phyloP scores from a whole-genome alignment of 768 basidiomycete species.

The Macrolepiota dolichaula region DNA sequence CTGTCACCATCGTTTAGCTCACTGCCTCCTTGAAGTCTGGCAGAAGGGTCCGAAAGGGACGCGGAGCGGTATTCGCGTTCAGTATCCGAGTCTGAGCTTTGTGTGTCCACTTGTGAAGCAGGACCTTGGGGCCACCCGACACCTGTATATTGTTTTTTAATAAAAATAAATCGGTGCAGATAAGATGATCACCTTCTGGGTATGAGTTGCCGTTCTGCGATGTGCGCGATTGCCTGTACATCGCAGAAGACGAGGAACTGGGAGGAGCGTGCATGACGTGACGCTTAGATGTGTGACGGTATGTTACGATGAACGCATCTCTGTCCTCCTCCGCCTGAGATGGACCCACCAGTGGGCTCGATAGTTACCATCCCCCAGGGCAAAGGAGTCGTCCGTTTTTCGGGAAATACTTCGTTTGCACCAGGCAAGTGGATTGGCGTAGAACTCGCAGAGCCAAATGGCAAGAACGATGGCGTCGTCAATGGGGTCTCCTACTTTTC shows the following conservation, averaged over 20 bases:
- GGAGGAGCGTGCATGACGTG: not conserved
- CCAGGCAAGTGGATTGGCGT: constrained; percentile 95
- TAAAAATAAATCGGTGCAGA: not conserved
- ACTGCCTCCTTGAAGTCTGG: constrained; percentile 31
- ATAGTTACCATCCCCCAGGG: constrained; percentile 81
- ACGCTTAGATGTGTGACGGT: not conserved
- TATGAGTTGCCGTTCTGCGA: constrained; percentile 11
- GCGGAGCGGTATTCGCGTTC: constrained; percentile 48
- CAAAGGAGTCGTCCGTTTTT: constrained; percentile 82
- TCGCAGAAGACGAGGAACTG: not conserved
- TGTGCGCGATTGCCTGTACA: constrained; percentile 5
- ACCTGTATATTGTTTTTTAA: not conserved
- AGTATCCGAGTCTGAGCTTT: constrained; percentile 50
- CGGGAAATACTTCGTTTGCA: constrained; percentile 79
- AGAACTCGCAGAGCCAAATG: constrained; percentile 76
- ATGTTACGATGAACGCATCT: not conserved
- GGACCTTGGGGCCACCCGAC: not conserved
- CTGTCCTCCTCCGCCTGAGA: not conserved
- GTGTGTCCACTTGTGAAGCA: constrained; percentile 15
- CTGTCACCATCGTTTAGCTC: constrained; percentile 24
- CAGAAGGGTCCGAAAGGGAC: constrained; percentile 48
- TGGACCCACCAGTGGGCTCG: constrained; percentile 51
- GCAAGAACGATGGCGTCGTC: constrained; percentile 96
- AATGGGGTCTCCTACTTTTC: constrained; percentile 77
- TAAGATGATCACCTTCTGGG: constrained; percentile 8